Evolutionary conservation across 805 yeast species (phyloP).

Genomic region (Monosporozyma siamensis): DNA sequence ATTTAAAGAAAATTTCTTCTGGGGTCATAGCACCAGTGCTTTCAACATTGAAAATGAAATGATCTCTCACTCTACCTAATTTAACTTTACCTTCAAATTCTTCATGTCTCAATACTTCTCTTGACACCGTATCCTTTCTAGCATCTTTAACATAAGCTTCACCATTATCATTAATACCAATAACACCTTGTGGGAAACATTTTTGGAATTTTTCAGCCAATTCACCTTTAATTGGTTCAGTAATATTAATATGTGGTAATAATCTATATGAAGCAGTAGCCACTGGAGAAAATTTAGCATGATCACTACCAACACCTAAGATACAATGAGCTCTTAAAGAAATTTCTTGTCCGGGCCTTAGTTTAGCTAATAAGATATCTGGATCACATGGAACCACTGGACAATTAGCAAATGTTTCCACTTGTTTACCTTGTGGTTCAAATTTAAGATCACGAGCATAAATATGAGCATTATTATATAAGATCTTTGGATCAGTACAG

Average conservation of each 20-base stretch:
- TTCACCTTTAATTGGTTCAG: slow-evolving; percentile 63
- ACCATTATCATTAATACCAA: slow-evolving; percentile 56
- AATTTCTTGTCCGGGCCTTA: slow-evolving; percentile 96
- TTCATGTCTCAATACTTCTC: slow-evolving; percentile 90
- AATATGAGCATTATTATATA: slow-evolving; percentile 76
- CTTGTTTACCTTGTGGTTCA: slow-evolving; percentile 86
- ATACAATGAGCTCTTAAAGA: slow-evolving; percentile 83
- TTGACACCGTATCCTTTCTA: slow-evolving; percentile 90
- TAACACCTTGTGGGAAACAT: slow-evolving; percentile 91
- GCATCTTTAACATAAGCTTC: slow-evolving; percentile 81
- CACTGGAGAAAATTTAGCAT: slow-evolving; percentile 96
- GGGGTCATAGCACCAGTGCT: slow-evolving; percentile 96
- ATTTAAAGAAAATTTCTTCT: slow-evolving; percentile 88
- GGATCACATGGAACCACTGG: slow-evolving; percentile 80
- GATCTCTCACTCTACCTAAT: slow-evolving; percentile 84
- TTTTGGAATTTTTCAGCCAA: slow-evolving; percentile 71
- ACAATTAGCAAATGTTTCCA: slow-evolving; percentile 51
- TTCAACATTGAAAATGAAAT: slow-evolving; percentile 90
- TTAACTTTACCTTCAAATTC: slow-evolving; percentile 85
- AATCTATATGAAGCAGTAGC: slow-evolving; percentile 93
- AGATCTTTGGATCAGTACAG: slow-evolving; percentile 70
- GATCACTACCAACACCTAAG: slow-evolving; percentile 87
- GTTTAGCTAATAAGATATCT: slow-evolving; percentile 78
- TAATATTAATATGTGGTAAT: slow-evolving; percentile 76
- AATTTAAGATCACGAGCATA: slow-evolving; percentile 85